Conservation (phyloP, 2,329 filamentous ascomycete genomes). For the Colletotrichum sp. region DNA sequence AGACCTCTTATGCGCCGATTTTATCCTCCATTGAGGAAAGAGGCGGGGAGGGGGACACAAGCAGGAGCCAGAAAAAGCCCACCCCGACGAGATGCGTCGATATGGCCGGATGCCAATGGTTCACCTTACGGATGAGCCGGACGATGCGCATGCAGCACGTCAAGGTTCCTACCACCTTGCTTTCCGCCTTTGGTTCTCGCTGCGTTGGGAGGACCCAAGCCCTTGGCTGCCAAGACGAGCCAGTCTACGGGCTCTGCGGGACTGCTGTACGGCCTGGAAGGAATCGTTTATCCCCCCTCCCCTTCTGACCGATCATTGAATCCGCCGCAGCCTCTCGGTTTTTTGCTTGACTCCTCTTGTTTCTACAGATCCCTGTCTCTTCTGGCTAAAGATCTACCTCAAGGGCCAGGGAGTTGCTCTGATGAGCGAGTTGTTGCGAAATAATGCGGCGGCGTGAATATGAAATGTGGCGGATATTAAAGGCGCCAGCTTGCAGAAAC, state of each 20-base stretch:
- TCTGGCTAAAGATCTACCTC: background rate
- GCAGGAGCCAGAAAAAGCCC: background rate
- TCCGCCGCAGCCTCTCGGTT: background rate
- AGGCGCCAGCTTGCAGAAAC: background rate
- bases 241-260: background rate
- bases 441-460: background rate
- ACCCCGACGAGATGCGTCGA: background rate
- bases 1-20: background rate
- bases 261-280: background rate
- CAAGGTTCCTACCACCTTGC: constrained; percentile 11
- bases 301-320: background rate
- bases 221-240: constrained; percentile 13
- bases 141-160: constrained; percentile 15
- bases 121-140: constrained; percentile 11
- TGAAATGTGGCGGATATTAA: background rate
- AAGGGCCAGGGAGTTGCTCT: background rate
- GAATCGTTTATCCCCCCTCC: background rate
- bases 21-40: background rate
- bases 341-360: background rate
- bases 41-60: background rate
- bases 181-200: background rate
- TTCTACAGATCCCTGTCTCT: background rate
- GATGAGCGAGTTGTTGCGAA: background rate
- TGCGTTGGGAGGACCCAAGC: background rate
- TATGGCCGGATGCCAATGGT: background rate